These are phyloP conservation scores for Sordariomycetes sp. DNA, from an alignment of 2,329 filamentous ascomycete species.

Conservation along the genomic window DNA sequence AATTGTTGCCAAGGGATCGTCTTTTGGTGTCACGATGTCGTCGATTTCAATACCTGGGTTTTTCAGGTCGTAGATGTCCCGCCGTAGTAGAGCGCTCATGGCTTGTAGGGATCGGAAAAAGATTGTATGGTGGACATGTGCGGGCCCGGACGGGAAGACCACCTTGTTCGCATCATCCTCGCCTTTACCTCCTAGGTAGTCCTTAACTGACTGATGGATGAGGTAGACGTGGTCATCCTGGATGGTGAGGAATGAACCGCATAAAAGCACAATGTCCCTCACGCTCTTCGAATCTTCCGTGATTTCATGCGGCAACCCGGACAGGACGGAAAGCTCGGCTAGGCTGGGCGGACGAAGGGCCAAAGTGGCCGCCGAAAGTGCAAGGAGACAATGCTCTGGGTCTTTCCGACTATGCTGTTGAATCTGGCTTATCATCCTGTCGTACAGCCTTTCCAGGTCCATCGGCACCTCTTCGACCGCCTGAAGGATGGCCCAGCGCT, in stretches of 20 bases:
- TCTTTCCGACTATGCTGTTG: no score
- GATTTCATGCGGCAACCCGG: constrained; percentile 7
- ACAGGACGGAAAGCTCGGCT: constrained; percentile 17
- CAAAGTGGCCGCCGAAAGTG: no score
- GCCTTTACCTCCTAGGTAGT: constrained; percentile 18
- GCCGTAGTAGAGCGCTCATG: constrained; percentile 13
- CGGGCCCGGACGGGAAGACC: constrained; percentile 17
- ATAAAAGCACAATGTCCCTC: constrained; percentile 17
- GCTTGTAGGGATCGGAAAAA: constrained; percentile 19
- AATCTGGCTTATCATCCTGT: constrained; percentile 22
- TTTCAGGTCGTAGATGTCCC: constrained; percentile 23
- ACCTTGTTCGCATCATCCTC: no score
- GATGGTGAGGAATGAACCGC: constrained; percentile 25
- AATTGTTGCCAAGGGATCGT: constrained; percentile 11
- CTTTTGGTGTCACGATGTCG: constrained; percentile 5
- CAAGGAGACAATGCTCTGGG: no score
- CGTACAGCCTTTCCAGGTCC: constrained; percentile 24
- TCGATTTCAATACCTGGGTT: constrained; percentile 12
- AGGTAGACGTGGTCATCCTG: constrained; percentile 19
- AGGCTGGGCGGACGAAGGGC: constrained; percentile 7
- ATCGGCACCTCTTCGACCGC: constrained; percentile 17
- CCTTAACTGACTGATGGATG: constrained; percentile 32
- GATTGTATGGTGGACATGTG: constrained; percentile 17
- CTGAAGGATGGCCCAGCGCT: constrained; percentile 6
- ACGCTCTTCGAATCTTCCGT: constrained; percentile 10